These are phyloP conservation scores for Eucalyptus sideroxylon DNA, from an alignment of 345 rosid genomes.

Conservation along the genomic window DNA sequence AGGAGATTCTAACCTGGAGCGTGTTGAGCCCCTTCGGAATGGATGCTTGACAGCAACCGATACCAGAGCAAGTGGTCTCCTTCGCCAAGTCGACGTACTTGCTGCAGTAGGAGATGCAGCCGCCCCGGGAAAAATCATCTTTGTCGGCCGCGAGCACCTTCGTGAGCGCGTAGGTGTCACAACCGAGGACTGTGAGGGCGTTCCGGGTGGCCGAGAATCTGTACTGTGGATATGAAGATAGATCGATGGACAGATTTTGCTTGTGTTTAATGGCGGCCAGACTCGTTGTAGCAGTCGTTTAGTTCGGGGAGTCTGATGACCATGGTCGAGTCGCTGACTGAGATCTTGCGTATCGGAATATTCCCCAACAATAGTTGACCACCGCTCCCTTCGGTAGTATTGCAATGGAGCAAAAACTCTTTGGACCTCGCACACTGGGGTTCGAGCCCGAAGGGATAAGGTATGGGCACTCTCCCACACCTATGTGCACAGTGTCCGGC, in stretches of 20 bases:
- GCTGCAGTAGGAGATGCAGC: background rate
- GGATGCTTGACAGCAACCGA: background rate
- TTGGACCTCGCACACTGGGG: accelerated
- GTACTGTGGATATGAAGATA: background rate
- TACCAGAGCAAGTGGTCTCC: background rate
- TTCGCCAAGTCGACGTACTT: background rate
- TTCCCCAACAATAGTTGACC: background rate
- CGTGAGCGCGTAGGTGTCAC: background rate
- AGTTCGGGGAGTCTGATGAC: background rate
- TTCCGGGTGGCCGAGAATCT: background rate
- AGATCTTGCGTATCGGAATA: accelerated
- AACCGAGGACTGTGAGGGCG: background rate
- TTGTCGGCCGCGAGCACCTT: background rate
- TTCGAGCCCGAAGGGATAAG: background rate
- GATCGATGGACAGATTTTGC: accelerated
- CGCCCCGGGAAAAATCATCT: no score
- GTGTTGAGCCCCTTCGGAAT: background rate
- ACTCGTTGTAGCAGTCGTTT: accelerated
- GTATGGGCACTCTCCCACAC: background rate
- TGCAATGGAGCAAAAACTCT: background rate
- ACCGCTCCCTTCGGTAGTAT: accelerated
- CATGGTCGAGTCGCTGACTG: background rate
- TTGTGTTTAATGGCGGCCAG: no score
- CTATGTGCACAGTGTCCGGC: background rate
- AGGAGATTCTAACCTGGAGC: accelerated